Evolutionary conservation across 2,329 filamentous ascomycete species (phyloP), one percentile per base, ranked within the genome.

Genomic region (Colletotrichum viniferum): DNA sequence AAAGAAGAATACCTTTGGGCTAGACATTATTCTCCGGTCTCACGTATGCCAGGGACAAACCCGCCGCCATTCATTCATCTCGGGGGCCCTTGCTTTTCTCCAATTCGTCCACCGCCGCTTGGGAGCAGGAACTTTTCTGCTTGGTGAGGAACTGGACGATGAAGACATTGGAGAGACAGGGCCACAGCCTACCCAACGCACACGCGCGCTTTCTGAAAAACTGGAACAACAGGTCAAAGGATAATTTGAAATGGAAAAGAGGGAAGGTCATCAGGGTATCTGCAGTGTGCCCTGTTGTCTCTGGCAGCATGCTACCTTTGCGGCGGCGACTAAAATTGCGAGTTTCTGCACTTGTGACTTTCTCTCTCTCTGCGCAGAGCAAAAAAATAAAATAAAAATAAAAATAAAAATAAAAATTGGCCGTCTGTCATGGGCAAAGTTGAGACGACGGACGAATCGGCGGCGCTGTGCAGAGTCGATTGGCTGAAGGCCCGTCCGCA

Each of bases 371-470:
- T n/a, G 14, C 16, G 26, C 56, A 26, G 18, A 28, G 7, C 28
- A 21, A 34, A 5, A 34, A n/a, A 60, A 5, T 21, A n/a, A 60
- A 28, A 28, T 26, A 26, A 28, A 4, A 18, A 60, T n/a, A n/a
- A 38, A 38, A 8, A 38, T 2, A 38, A 38, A 43, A 43, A 43
- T 18, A 43, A 18, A 43, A 43, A 43, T 13, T 12, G 10, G n/a
- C 43, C n/a, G n/a, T 52, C 74, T 76, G 74, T 76, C 74, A 65
- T 70, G 36, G 36, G 61, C 65, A 76, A 48, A 68, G 74, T 74
- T 76, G 60, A 74, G 74, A 76, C 74, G 74, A 74, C 74, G 74
- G 66, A 66, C 66, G 70, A 69, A 70, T 69, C 74, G 61, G 64
- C 65, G 65, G 74, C 73, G 73, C 73, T 60, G n/a, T 58, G 30